These are phyloP conservation scores for Fusarium verrucosum DNA, from an alignment of 2,329 filamentous ascomycete species.

Conservation along the genomic window DNA sequence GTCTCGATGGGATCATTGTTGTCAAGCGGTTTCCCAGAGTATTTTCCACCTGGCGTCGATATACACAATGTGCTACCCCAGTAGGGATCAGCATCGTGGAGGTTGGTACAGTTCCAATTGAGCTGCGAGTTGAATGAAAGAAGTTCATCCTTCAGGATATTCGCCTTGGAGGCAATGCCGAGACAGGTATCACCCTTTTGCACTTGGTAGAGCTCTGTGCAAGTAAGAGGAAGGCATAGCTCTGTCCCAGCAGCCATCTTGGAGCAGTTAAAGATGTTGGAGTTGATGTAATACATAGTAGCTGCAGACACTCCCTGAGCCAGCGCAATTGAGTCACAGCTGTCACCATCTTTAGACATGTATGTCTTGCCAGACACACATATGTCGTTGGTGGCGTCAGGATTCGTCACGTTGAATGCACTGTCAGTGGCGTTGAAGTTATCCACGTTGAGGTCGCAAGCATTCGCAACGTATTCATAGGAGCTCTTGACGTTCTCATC, in stretches of 20 bases:
- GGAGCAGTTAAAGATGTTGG: not conserved
- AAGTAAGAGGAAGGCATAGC: not conserved
- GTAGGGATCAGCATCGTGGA: not conserved
- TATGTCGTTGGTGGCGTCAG: fast-evolving
- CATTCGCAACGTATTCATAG: too few species aligned
- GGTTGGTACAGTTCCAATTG: not conserved
- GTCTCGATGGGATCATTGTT: not conserved
- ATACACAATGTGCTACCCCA: not conserved
- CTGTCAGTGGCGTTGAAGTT: too few species aligned
- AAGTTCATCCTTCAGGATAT: not conserved
- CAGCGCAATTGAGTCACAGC: not conserved
- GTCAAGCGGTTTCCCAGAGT: not conserved
- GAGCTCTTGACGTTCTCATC: too few species aligned
- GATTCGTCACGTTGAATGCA: not conserved
- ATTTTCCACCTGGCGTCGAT: not conserved
- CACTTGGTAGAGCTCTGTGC: not conserved
- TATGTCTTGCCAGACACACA: not conserved
- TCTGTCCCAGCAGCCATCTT: not conserved
- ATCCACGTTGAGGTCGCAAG: too few species aligned
- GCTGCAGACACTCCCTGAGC: not conserved
- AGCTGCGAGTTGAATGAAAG: not conserved
- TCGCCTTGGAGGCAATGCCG: not conserved
- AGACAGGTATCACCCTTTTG: not conserved
- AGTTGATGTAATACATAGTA: not conserved
- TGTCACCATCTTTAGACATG: not conserved